Conservation (phyloP, 495 filamentous ascomycete species). For the Aspergillus nanangensis region DNA sequence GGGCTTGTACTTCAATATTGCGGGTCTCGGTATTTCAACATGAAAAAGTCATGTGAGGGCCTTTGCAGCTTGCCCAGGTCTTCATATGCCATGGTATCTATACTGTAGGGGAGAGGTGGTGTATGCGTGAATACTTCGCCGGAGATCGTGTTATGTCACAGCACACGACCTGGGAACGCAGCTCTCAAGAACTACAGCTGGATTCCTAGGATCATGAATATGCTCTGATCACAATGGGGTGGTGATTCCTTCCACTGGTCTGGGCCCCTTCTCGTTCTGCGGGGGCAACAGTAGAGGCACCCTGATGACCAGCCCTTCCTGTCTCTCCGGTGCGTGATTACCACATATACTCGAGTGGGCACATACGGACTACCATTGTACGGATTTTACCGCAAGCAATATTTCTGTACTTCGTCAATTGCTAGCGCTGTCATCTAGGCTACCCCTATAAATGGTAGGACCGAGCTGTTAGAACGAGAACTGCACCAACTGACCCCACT, state of each 20-base stretch:
- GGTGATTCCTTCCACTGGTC: background rate
- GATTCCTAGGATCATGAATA: background rate
- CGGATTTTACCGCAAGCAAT: background rate
- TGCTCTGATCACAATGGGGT: background rate
- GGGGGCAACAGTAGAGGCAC: background rate
- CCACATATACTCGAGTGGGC: background rate
- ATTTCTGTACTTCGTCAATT: background rate
- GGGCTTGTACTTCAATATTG: no score
- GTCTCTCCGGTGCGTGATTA: background rate
- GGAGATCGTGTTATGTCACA: background rate
- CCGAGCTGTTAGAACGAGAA: background rate
- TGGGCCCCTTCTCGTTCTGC: background rate
- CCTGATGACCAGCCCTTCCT: background rate
- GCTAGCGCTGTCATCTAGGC: background rate
- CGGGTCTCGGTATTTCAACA: no score
- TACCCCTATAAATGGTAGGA: background rate
- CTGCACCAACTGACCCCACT: background rate
- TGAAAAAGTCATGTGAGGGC: no score
- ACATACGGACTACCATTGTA: background rate
- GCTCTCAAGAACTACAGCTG: background rate
- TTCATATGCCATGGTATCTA: no score
- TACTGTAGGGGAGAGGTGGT: no score
- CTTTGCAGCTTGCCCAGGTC: no score
- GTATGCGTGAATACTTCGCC: no score
- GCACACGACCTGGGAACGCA: background rate